phyloP scores from a whole-genome alignment of 441 rosid species.

The Erodium trifolium region DNA sequence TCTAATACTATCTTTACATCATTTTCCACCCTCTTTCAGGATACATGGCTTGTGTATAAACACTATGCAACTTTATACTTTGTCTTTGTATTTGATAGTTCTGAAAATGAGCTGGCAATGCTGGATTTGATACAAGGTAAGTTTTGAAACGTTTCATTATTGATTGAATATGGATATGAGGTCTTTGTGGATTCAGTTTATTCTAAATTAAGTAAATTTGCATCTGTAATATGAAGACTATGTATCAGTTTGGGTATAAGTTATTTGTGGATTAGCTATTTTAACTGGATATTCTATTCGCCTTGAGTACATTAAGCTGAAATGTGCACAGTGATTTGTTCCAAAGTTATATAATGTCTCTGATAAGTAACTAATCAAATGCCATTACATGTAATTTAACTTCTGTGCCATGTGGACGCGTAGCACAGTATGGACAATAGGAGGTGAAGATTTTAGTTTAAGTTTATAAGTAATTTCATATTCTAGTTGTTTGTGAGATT shows the following conservation, averaged over 20 bases:
- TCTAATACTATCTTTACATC: background rate
- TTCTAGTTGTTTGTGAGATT: too few species aligned
- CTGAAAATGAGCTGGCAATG: conserved; percentile 93
- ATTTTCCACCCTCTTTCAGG: conserved; percentile 35
- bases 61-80: conserved; percentile 90
- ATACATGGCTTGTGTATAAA: conserved; percentile 71
- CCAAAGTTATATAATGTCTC: background rate
- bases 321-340: background rate
- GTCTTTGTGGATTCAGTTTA: background rate
- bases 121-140: conserved; percentile 90
- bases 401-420: background rate
- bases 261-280: background rate
- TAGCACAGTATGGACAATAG: too few species aligned
- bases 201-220: background rate
- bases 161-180: background rate
- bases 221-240: background rate
- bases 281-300: background rate
- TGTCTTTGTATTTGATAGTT: conserved; percentile 67
- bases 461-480: too few species aligned
- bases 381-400: background rate
- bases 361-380: background rate
- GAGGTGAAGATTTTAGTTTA: too few species aligned
- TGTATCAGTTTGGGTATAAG: background rate
- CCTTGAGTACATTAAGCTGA: background rate
- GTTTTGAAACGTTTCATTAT: conserved; percentile 8